Conservation (phyloP, 2,329 filamentous ascomycete genomes). For the Talaromyces amestolkiae region DNA sequence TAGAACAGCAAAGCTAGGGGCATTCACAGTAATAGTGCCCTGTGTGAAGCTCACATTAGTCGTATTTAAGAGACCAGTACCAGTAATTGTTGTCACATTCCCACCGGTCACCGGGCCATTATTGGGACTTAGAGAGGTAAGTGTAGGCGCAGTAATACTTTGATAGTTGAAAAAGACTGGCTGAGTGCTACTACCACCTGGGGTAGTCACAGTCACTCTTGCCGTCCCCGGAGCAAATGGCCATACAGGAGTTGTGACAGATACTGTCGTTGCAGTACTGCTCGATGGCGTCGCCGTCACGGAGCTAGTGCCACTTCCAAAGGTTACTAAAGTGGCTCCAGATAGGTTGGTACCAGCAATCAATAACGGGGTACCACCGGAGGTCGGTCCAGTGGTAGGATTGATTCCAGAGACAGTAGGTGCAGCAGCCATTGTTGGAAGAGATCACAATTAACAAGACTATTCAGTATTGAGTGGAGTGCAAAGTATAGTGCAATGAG, state of each 20-base stretch:
- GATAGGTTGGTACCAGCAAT: conserved; percentile 3
- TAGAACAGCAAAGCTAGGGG: background rate
- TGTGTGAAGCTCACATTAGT: conserved; percentile 1
- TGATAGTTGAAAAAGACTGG: conserved; percentile 6
- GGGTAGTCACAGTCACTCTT: conserved; percentile 1
- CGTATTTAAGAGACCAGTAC: background rate
- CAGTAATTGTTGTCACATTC: conserved; percentile 8
- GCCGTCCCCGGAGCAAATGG: background rate
- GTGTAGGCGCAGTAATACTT: background rate
- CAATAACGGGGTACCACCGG: conserved; percentile 5
- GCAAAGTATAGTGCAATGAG: background rate
- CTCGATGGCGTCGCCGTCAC: background rate
- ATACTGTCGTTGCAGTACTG: conserved; percentile 4
- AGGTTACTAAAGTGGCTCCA: background rate
- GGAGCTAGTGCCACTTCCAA: background rate
- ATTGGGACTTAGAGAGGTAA: background rate
- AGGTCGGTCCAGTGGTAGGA: background rate
- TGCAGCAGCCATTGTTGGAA: background rate
- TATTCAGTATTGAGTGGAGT: background rate
- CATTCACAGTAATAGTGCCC: background rate
- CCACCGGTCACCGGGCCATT: background rate
- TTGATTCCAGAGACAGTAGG: conserved; percentile 6
- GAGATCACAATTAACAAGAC: background rate
- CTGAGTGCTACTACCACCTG: background rate
- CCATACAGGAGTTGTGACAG: conserved; percentile 7